Evolutionary conservation across 495 filamentous ascomycete species (phyloP), one percentile per base, ranked within the genome.

Genomic region (Trichocladium antarcticum): DNA sequence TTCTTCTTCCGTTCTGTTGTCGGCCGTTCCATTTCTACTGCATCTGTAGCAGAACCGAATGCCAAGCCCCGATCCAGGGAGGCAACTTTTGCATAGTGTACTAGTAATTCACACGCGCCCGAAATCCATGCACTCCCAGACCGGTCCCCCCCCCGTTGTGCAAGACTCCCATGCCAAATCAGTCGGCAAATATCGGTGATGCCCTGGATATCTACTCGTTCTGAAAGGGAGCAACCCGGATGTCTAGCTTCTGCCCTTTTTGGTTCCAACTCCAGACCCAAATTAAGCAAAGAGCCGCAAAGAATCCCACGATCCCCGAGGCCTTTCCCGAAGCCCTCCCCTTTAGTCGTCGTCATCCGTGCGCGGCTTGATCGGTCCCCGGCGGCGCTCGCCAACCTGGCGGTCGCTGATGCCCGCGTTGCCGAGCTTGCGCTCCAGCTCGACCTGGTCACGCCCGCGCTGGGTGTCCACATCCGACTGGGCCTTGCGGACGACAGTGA

Each of bases 401-500:
- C 63, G 60, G 21, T 55, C 59, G 41, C 68, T 61, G 44, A 72
- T 62, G 12, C 62, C 64, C 1, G 63, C 62, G 34, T 65, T 71
- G 38, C 69, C 65, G 8, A 77, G 43, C 59, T 80, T 80, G 37
- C 73, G 64, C 57, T 81, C 79, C n/a, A 72, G 51, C 45, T 79
- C 75, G 42, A 75, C 73, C 45, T 66, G 49, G 54, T 84, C 81
- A 45, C 76, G 73, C 55, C 79, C 78, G 59, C 75, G 75, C 65
- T 79, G 71, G 11, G 59, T 55, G 28, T 79, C 68, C 17, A 74
- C 77, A 24, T 82, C 77, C 57, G 84, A 77, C 69, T 89, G 84
- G 65, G 90, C 87, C 52, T 72, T 70, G 61, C 79, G 80, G 28
- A 99, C 76, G 16, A 89, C 82, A 39, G 65, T 73, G 53, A 90